Evolutionary conservation across 2,329 filamentous ascomycete genomes (phyloP).

Genomic region (Colletotrichum kahawae): DNA sequence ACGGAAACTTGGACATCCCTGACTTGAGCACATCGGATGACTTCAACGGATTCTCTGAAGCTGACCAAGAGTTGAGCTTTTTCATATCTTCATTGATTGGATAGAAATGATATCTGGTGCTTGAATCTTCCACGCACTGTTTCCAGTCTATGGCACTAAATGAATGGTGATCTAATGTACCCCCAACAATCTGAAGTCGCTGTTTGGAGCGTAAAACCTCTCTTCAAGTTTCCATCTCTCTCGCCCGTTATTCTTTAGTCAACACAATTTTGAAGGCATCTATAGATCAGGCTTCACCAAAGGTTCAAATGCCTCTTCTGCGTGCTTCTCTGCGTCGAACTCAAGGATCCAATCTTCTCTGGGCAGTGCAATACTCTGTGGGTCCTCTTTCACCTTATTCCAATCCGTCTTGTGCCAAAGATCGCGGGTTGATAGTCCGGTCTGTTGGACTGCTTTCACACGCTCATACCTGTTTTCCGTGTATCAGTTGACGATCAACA

Average conservation of each 20-base stretch:
- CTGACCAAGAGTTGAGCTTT: not conserved
- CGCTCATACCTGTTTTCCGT: not conserved
- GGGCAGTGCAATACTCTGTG: not conserved
- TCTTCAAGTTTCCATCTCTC: rapidly evolving
- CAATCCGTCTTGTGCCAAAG: not conserved
- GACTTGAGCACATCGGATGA: not conserved
- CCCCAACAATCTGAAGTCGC: not conserved
- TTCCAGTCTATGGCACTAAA: not conserved
- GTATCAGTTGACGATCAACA: not conserved
- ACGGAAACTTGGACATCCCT: not conserved
- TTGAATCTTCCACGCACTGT: not conserved
- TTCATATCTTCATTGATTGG: not conserved
- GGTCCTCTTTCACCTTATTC: not conserved
- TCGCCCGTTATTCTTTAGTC: not conserved
- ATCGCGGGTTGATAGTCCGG: not conserved
- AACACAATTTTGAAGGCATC: not conserved
- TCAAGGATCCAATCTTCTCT: not conserved
- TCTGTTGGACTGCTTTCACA: not conserved
- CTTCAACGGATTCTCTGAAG: not conserved
- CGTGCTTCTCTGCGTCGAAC: not conserved
- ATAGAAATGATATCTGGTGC: not conserved
- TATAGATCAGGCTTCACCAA: not conserved
- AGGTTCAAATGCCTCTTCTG: not conserved
- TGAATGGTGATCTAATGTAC: not conserved
- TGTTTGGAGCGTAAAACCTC: not conserved